phyloP scores from a whole-genome alignment of 192 early-diverging fungal genomes.

The Coemansia sp. region DNA sequence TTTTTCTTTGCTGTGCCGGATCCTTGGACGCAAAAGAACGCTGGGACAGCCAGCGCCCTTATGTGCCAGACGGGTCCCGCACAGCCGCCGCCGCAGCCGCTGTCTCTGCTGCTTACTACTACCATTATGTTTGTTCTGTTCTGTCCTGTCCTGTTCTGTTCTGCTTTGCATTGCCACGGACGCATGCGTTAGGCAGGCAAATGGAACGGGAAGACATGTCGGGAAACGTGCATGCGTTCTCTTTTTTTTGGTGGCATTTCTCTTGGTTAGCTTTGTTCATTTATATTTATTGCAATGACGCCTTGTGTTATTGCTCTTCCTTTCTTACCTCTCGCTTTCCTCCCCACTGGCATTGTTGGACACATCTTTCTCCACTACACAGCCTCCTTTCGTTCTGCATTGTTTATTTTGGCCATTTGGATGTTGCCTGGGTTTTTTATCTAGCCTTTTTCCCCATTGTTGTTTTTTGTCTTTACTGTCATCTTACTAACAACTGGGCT shows the following conservation, averaged over 20 bases:
- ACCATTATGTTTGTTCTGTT: neutral
- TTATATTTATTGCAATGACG: constrained; percentile 7
- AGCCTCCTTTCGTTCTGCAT: constrained; percentile 10
- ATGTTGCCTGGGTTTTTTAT: neutral
- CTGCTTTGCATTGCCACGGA: neutral
- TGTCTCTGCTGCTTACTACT: no score
- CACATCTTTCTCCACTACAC: constrained; percentile 14
- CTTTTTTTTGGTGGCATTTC: constrained; percentile 4
- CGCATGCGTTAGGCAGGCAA: neutral
- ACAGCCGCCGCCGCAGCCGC: no score
- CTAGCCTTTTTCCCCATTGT: neutral
- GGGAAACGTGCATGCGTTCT: constrained; percentile 2
- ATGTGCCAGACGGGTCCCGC: no score
- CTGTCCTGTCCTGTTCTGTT: neutral
- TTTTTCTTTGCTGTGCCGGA: no score
- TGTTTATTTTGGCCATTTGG: constrained; percentile 11
- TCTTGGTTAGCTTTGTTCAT: neutral
- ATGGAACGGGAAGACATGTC: constrained; percentile 3
- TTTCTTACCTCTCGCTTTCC: neutral
- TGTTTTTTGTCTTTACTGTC: constrained; percentile 2
- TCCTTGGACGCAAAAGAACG: no score
- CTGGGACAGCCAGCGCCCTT: no score
- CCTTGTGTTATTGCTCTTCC: constrained; percentile 3
- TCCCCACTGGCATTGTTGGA: constrained; percentile 8
- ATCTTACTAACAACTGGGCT: constrained; percentile 5